Evolutionary conservation across 768 basidiomycete genomes (phyloP), one percentile per base, ranked within the genome.

Genomic region (Pulveroboletus frians): DNA sequence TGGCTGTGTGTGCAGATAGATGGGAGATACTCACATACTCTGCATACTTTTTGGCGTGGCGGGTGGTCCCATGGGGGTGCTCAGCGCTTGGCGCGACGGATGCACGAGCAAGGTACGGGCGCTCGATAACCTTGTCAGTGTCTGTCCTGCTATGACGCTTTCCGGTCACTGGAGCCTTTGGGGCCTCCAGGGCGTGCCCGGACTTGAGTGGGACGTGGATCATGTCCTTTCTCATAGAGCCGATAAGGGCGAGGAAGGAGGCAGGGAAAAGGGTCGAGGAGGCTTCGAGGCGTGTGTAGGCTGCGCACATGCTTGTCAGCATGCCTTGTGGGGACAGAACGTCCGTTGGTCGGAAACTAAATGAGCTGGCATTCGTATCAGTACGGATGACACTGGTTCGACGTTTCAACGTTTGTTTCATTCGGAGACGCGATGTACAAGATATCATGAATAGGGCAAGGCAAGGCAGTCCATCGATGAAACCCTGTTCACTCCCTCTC

Each of bases 101-200:
- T 4, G 65, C 66, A n/a, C 65, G 59, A 27, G 63, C 38, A 9
- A 66, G 55, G 43, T 66, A 68, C 0, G 65, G 66, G 1, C 56
- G 61, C 13, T 61, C 59, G 34, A 66, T 51, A n/a, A 39, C 5
- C 41, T 23, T 53, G 47, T 68, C 66, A 3, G 65, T 66, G 34
- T 67, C 63, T 31, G 41, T 35, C 29, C 65, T 65, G 40, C 17
- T 49, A 0, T 9, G 59, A 31, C 61, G 66, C 3, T 27, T 17
- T 26, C 31, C 18, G 1, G 65, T 67, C 8, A 56, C 51, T 23
- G 65, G 65, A 3, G 65, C 64, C 36, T 1, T 46, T 3, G 39
- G 37, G 35, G 58, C 64, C 8, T 37, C 54, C 20, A 65, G 23
- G 17, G 53, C 39, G 5, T 66, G 56, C 32, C 42, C 39, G 4